A percentile compares a stretch with the other conserved stretches of the same genome.
Evolutionary conservation across 306 rosid species (phyloP).

Genomic region (Cajanus cajan): DNA sequence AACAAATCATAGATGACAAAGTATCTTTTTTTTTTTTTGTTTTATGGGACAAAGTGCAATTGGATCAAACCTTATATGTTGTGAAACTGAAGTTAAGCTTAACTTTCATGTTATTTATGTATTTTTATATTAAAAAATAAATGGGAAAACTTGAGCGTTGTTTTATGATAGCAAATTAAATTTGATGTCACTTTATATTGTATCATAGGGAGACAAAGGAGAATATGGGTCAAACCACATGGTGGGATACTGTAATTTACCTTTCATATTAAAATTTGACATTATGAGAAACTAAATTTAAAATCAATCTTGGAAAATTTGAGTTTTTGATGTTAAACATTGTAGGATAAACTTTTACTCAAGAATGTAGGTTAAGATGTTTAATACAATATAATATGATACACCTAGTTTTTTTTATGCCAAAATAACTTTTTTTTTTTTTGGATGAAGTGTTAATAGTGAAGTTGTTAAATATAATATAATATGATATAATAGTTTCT

Average conservation of each 20-base stretch:
- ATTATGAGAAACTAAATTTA: neutral
- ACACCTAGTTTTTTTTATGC: too few relatives aligned
- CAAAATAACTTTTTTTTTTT: too few relatives aligned
- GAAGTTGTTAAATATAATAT: neutral
- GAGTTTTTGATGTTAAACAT: neutral
- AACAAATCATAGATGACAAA: neutral
- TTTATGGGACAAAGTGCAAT: conserved; percentile 2
- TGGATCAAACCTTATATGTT: neutral
- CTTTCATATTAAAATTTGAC: neutral
- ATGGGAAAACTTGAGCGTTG: neutral
- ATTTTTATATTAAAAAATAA: neutral
- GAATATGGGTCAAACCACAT: neutral
- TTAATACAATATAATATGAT: too few relatives aligned
- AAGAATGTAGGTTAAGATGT: neutral
- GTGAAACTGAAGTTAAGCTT: neutral
- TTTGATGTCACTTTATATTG: neutral
- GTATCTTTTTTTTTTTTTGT: conserved; percentile 11
- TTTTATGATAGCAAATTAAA: neutral
- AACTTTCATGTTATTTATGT: neutral
- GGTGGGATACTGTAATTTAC: neutral
- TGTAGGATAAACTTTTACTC: neutral
- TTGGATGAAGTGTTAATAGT: too few relatives aligned
- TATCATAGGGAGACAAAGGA: neutral
- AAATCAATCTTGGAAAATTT: neutral
- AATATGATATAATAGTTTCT: too few relatives aligned